Percentiles rank a stretch among this genome's conserved stretches.
Evolutionary conservation across 2,329 filamentous ascomycete genomes (phyloP).

Genomic region (Hysterium pulicare): DNA sequence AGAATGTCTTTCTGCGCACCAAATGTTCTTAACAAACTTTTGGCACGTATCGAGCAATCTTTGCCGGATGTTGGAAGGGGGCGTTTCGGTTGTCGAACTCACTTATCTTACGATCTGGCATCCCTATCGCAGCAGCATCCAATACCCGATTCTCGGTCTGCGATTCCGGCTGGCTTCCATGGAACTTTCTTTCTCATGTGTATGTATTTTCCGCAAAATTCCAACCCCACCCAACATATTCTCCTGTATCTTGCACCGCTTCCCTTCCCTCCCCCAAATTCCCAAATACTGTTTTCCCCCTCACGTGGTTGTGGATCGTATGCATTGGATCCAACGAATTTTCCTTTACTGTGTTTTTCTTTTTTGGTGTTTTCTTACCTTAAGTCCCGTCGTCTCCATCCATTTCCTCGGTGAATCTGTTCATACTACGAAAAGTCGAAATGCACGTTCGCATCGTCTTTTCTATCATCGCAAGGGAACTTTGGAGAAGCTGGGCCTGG

Average conservation of each 20-base stretch:
- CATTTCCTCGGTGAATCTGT: background rate
- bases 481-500: background rate
- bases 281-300: background rate
- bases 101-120: background rate
- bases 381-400: background rate
- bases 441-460: background rate
- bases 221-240: no score
- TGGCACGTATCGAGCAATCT: slow-evolving; percentile 3
- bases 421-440: slow-evolving; percentile 1
- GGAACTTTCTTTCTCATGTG: background rate
- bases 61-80: background rate
- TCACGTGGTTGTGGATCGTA: background rate
- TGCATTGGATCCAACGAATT: background rate
- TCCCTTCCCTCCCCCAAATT: background rate
- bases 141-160: background rate
- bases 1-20: background rate
- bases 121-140: background rate
- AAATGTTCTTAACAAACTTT: background rate
- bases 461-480: background rate
- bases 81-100: slow-evolving; percentile 2
- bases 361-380: slow-evolving; percentile 1
- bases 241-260: no score
- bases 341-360: background rate
- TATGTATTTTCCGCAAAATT: background rate
- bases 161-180: background rate